These are phyloP conservation scores for Saksenaea vasiformis DNA, from an alignment of 371 early-diverging fungal species.

Conservation along the genomic window DNA sequence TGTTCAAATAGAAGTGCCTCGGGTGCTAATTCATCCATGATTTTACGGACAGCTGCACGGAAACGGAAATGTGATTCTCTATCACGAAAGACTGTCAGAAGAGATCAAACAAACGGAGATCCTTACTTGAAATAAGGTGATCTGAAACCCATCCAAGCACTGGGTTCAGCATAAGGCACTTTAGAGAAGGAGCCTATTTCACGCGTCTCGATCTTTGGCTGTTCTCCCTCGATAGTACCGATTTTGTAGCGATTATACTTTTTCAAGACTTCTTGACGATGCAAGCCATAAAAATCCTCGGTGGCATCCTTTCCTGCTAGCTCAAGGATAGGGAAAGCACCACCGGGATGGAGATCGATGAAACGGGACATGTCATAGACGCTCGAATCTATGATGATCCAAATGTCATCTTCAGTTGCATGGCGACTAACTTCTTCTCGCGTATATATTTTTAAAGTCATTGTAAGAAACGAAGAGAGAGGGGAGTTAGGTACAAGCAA, in stretches of 20 bases:
- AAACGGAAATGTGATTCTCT: constrained; percentile 59
- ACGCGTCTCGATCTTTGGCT: constrained; percentile 25
- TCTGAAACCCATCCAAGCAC: constrained; percentile 57
- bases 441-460: constrained; percentile 46
- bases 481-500: neutral
- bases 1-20: constrained; percentile 49
- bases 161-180: constrained; percentile 67
- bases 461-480: constrained; percentile 2
- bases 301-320: constrained; percentile 31
- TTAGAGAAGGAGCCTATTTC: constrained; percentile 43
- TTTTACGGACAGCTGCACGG: constrained; percentile 34
- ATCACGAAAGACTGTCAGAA: neutral
- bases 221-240: constrained; percentile 47
- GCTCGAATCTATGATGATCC: constrained; percentile 84
- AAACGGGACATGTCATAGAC: constrained; percentile 94
- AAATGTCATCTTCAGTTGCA: constrained; percentile 73
- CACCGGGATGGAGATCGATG: constrained; percentile 84
- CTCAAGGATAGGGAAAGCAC: constrained; percentile 66
- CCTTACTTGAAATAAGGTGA: constrained; percentile 64
- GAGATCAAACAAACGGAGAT: neutral
- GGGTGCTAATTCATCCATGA: constrained; percentile 40
- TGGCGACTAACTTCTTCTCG: constrained; percentile 80
- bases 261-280: constrained; percentile 65
- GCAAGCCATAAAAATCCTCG: constrained; percentile 67
- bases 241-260: constrained; percentile 39